These are phyloP conservation scores for Botryotinia globosa DNA, from an alignment of 2,329 filamentous ascomycete genomes.

Conservation along the genomic window DNA sequence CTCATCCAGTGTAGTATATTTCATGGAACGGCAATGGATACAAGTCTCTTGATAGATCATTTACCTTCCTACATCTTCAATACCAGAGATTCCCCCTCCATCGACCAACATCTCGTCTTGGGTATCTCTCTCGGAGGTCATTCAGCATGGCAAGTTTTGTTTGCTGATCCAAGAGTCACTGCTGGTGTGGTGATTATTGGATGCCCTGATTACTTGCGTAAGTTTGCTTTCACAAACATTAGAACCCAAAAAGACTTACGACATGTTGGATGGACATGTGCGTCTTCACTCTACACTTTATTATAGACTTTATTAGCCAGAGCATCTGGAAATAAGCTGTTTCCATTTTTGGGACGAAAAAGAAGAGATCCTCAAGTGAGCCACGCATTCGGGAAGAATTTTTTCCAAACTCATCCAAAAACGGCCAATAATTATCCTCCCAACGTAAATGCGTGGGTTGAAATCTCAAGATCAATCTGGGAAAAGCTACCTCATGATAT, in stretches of 20 bases:
- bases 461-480: background rate
- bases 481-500: background rate
- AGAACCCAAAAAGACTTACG: too few relatives aligned
- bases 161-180: conserved; percentile 75
- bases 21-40: conserved; percentile 71
- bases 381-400: background rate
- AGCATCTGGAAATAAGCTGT: background rate
- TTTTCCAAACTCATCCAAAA: too few relatives aligned
- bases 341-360: background rate
- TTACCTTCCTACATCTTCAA: conserved; percentile 72
- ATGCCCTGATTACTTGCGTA: conserved; percentile 80
- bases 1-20: conserved; percentile 54
- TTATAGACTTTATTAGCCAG: background rate
- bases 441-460: background rate
- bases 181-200: conserved; percentile 80
- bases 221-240: conserved; percentile 30
- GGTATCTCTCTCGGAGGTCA: conserved; percentile 88
- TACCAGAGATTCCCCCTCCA: conserved; percentile 42
- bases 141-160: conserved; percentile 77
- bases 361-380: background rate
- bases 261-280: background rate
- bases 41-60: conserved; percentile 71
- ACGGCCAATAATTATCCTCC: too few relatives aligned
- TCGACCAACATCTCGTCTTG: conserved; percentile 68
- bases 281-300: background rate